phyloP scores from a whole-genome alignment of 2,329 filamentous ascomycete genomes.

The Aspergillus phoenicis region DNA sequence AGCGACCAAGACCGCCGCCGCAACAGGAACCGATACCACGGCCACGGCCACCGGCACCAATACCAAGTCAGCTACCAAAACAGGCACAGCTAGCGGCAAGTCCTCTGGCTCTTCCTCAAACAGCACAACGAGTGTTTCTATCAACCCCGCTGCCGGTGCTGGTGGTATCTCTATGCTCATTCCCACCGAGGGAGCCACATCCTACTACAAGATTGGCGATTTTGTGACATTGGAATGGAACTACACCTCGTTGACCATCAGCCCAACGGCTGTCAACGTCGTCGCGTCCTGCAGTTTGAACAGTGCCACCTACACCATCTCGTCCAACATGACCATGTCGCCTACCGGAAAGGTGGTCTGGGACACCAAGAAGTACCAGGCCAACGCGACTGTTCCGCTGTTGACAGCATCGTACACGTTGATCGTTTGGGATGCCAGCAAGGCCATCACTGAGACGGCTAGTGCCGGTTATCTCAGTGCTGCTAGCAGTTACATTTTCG shows the following conservation, averaged over 20 bases:
- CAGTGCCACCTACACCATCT: conserved; percentile 62
- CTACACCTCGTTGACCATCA: conserved; percentile 64
- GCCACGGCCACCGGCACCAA: conserved; percentile 21
- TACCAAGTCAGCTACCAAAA: conserved; percentile 18
- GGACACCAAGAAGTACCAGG: conserved; percentile 61
- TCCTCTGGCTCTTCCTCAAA: conserved; percentile 29
- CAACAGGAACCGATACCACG: conserved; percentile 18
- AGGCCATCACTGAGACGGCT: conserved; percentile 54
- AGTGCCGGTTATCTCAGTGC: conserved; percentile 58
- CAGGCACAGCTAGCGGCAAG: conserved; percentile 22
- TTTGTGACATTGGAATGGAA: conserved; percentile 68
- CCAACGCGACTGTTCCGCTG: conserved; percentile 53
- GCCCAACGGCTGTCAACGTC: conserved; percentile 62
- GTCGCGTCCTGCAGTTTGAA: conserved; percentile 63
- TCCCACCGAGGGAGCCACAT: conserved; percentile 53
- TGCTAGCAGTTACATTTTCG: conserved; percentile 59
- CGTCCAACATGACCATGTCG: conserved; percentile 59
- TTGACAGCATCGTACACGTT: conserved; percentile 65
- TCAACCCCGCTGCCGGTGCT: conserved; percentile 57
- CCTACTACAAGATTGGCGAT: conserved; percentile 67
- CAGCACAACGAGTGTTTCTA: conserved; percentile 42
- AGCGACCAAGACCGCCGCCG: conserved; percentile 21
- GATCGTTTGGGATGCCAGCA: conserved; percentile 61
- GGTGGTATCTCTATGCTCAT: conserved; percentile 66
- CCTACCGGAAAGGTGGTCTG: conserved; percentile 58